Evolutionary conservation across 2,329 filamentous ascomycete species (phyloP), one percentile per base, ranked within the genome.

Genomic region (Waltergamsia citrina): DNA sequence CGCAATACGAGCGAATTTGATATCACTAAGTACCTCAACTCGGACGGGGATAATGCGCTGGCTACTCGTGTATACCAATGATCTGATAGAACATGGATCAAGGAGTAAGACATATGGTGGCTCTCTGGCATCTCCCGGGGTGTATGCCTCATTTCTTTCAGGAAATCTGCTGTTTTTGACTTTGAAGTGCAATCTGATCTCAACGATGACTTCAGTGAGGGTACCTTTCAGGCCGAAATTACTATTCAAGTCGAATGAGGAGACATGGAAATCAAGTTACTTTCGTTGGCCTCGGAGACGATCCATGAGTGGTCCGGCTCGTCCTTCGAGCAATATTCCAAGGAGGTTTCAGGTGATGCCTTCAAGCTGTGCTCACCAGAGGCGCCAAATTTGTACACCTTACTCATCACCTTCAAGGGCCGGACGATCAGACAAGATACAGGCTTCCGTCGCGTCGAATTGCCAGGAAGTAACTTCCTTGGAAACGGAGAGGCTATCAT

Each of bases 21-120:
- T 40, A 59, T 85, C 10, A 76, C 75, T 0, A 44, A 56, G 0
- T 52, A 63, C 23, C 50, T 74, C 12, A 54, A 41, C 14, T 42
- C 50, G 6, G 52, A 53, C 5, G 58, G 45, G 4, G 49, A 55
- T 23, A 82, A 81, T 40, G 63, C 64, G 28, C 48, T 85, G 2
- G 63, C 69, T 8, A 74, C 84, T 1, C 62, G 69, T n/a, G 80
- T 84, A 0, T 84, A 84, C 41, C 77, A 83, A 47, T 81, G 73
- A 62, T 81, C 68, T 9, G 78, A 82, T 42, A 79, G 74, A 2
- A 72, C 71, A 0, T 83, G 82, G 43, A 77, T 83, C 21, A 79
- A 84, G 49, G 77, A 82, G 35, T 75, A 78, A 44, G 76, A 82
- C 48, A 75, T 81, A 46, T 82, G 78, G 78, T 77, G 75, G 71